Evolutionary conservation across 495 filamentous ascomycete species (phyloP).

Genomic region (Penicillium turbatum): DNA sequence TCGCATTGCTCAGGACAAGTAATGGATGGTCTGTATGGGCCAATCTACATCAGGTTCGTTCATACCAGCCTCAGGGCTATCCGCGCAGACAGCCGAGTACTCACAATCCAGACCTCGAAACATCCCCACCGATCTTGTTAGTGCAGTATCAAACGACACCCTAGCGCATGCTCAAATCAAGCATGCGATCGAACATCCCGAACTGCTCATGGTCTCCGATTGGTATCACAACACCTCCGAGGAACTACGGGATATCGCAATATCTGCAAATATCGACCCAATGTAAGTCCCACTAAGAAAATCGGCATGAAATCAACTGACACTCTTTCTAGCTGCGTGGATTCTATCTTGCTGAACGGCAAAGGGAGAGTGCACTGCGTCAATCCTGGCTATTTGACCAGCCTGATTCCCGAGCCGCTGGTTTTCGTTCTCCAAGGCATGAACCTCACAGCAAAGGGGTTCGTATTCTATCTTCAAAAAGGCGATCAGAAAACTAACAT

Average conservation of each 20-base stretch:
- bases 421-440: slow-evolving; percentile 13
- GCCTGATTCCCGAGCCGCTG: slow-evolving; percentile 32
- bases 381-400: slow-evolving; percentile 18
- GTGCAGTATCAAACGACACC: slow-evolving; percentile 12
- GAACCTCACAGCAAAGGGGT: slow-evolving; percentile 7
- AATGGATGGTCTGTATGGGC: slow-evolving; percentile 42
- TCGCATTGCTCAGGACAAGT: slow-evolving; percentile 37
- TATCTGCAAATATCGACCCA: background rate
- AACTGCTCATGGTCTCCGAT: slow-evolving; percentile 38
- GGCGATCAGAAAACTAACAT: background rate
- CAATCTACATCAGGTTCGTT: slow-evolving; percentile 32
- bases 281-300: background rate
- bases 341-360: slow-evolving; percentile 46
- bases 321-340: slow-evolving; percentile 21
- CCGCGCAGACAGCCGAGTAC: slow-evolving; percentile 6
- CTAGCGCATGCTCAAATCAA: slow-evolving; percentile 21
- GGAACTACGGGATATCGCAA: slow-evolving; percentile 10
- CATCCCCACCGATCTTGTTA: background rate
- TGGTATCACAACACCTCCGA: slow-evolving; percentile 37
- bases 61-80: slow-evolving; percentile 15
- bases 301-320: background rate
- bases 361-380: slow-evolving; percentile 39
- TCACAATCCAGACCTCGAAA: background rate
- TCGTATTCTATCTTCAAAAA: background rate
- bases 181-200: slow-evolving; percentile 26